phyloP scores from a whole-genome alignment of 495 filamentous ascomycete genomes.

The Hyaloscypha variabilis region DNA sequence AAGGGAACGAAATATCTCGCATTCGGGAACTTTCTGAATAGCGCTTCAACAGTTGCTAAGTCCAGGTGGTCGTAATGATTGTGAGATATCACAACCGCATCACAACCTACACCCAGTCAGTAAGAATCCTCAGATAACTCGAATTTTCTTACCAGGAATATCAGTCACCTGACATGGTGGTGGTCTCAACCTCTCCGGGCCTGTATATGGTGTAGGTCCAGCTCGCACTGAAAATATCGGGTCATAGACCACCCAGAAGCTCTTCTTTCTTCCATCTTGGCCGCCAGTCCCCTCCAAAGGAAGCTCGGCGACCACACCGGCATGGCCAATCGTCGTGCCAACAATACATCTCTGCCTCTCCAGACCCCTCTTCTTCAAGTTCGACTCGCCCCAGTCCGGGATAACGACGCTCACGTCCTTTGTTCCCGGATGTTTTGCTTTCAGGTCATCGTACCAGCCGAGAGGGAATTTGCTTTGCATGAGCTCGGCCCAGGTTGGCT shows the following conservation, averaged over 20 bases:
- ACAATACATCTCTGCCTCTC: slow-evolving; percentile 15
- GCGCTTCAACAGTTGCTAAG: slow-evolving; percentile 67
- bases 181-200: slow-evolving; percentile 53
- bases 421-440: slow-evolving; percentile 16
- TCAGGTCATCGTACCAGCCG: slow-evolving; percentile 19
- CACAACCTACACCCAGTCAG: slow-evolving; percentile 37
- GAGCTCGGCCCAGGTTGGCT: slow-evolving; percentile 29
- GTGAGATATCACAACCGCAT: slow-evolving; percentile 90
- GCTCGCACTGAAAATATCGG: slow-evolving; percentile 56
- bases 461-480: slow-evolving; percentile 29
- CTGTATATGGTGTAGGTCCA: slow-evolving; percentile 46
- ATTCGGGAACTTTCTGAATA: slow-evolving; percentile 71
- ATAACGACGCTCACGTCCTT: slow-evolving; percentile 20
- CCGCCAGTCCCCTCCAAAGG: slow-evolving; percentile 22
- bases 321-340: slow-evolving; percentile 57
- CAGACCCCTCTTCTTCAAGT: slow-evolving; percentile 10
- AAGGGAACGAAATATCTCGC: slow-evolving; percentile 88
- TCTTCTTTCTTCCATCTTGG: slow-evolving; percentile 3
- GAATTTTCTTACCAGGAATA: slow-evolving; percentile 42
- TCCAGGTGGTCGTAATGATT: slow-evolving; percentile 96
- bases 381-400: slow-evolving; percentile 20
- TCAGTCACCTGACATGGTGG: slow-evolving; percentile 49
- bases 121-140: neutral
- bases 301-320: slow-evolving; percentile 48
- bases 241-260: slow-evolving; percentile 46